Percentiles rank a stretch among this genome's conserved stretches.
Conservation (phyloP, 495 filamentous ascomycete genomes). For the Trichoderma erinaceum region DNA sequence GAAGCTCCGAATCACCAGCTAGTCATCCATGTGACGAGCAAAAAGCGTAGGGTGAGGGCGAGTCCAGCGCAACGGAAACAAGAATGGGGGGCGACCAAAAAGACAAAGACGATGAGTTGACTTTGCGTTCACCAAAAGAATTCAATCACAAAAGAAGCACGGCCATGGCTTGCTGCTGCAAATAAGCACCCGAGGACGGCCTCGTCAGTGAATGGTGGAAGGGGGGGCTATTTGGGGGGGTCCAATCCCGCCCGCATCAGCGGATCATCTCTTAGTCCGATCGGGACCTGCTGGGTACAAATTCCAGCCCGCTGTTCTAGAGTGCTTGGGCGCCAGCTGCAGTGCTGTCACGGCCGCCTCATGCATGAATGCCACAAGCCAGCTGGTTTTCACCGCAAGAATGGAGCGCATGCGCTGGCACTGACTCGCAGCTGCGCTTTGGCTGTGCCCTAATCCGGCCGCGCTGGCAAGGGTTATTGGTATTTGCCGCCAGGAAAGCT, state of each 20-base stretch:
- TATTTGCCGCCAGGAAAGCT: neutral
- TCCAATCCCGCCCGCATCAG: neutral
- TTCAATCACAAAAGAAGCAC: neutral
- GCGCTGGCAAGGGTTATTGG: neutral
- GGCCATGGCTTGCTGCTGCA: neutral
- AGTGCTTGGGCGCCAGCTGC: neutral
- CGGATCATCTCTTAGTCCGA: constrained; percentile 12
- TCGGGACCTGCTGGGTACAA: neutral
- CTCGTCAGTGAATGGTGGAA: constrained; percentile 8
- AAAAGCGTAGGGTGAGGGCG: neutral
- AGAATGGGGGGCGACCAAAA: neutral
- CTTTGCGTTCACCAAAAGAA: neutral
- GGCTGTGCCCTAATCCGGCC: constrained; percentile 7
- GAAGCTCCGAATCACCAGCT: constrained; percentile 13
- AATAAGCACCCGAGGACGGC: constrained; percentile 8
- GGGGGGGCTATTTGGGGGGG: neutral
- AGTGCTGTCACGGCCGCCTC: constrained; percentile 5
- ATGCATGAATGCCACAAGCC: constrained; percentile 11
- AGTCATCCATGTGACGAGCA: constrained; percentile 7
- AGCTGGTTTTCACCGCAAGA: neutral
- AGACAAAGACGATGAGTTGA: neutral
- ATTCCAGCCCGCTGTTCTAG: neutral
- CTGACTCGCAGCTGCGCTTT: neutral
- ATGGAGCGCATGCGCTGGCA: constrained; percentile 8
- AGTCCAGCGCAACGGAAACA: neutral